Percentiles rank a stretch among this genome's conserved stretches.
Conservation (phyloP, 2,329 filamentous ascomycete species). For the Fusarium sublunatum region DNA sequence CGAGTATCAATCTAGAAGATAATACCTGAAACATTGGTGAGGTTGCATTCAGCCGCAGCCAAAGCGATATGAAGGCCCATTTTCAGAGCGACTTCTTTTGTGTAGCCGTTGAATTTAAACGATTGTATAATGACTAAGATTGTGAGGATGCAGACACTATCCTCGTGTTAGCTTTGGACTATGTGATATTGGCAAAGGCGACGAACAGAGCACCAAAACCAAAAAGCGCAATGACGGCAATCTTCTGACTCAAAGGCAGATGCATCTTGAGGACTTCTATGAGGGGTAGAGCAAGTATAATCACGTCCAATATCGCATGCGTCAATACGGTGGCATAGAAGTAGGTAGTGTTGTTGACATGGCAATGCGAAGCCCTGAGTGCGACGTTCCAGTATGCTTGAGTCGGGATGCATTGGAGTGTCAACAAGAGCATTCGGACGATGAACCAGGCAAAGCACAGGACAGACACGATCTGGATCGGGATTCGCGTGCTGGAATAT, state of each 20-base stretch:
- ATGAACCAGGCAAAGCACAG: constrained; percentile 42
- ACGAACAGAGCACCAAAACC: constrained; percentile 47
- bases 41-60: constrained; percentile 44
- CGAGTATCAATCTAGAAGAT: accelerated
- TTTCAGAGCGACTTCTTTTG: constrained; percentile 42
- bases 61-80: constrained; percentile 42
- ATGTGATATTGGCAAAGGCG: accelerated
- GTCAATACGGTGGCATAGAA: constrained; percentile 48
- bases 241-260: constrained; percentile 44
- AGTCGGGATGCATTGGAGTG: constrained; percentile 50
- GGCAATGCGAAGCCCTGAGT: constrained; percentile 40
- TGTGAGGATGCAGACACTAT: constrained; percentile 40
- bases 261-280: constrained; percentile 48
- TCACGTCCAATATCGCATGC: constrained; percentile 48
- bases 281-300: constrained; percentile 47
- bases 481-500: constrained; percentile 41
- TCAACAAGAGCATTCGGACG: constrained; percentile 45
- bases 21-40: constrained; percentile 45
- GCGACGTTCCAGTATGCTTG: constrained; percentile 49
- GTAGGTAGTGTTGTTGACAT: constrained; percentile 46
- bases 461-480: constrained; percentile 42
- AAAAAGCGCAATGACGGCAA: constrained; percentile 46
- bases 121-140: constrained; percentile 42
- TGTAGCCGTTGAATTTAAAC: constrained; percentile 24
- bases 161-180: neutral